Evolutionary conservation across 768 basidiomycete genomes (phyloP), one percentile per base, ranked within the genome.

Genomic region (Rhizopogon roseolus): DNA sequence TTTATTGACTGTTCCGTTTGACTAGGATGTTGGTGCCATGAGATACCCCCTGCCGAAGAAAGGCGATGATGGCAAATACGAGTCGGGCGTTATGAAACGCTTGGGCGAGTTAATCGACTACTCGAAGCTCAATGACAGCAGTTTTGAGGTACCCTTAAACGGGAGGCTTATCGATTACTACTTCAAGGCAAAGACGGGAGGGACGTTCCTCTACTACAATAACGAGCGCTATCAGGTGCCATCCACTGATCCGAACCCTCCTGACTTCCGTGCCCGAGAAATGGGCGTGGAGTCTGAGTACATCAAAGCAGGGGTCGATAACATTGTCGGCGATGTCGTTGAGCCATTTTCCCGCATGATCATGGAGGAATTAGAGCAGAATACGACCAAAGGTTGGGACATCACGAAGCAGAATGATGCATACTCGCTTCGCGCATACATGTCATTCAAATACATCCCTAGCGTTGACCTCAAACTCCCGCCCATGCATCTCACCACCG

Each of bases 1-100:
- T n/a, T 10, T 46, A 16, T 11, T 42, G 50, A 34, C 45, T 68
- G 64, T 49, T 19, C 17, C 0, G 22, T 5, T n/a, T 42, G 25
- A 27, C 7, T 44, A 64, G 62, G 76, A 76, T 52, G 66, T 70
- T 27, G 76, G 76, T 0, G 76, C 75, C 1, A 76, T 76, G 74
- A 68, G 76, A 3, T 77, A 60, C 55, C 64, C 64, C 2, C 40
- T 64, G 16, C 62, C 62, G 14, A 56, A 57, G 57, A 63, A 59
- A 49, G 60, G 49, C 4, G 22, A 0, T 5, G 16, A 48, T 0
- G 63, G 61, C 34, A 22, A 48, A 1, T 64, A 59, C 25, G 56
- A 67, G 42, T 61, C 62, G 38, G 59, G 60, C 4, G 59, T 62
- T 39, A 71, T 73, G 71, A 65, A 57, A 28, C 60, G 69, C 34